phyloP scores from a whole-genome alignment of 2,329 filamentous ascomycete species.

The Lasiodiplodia citricola region DNA sequence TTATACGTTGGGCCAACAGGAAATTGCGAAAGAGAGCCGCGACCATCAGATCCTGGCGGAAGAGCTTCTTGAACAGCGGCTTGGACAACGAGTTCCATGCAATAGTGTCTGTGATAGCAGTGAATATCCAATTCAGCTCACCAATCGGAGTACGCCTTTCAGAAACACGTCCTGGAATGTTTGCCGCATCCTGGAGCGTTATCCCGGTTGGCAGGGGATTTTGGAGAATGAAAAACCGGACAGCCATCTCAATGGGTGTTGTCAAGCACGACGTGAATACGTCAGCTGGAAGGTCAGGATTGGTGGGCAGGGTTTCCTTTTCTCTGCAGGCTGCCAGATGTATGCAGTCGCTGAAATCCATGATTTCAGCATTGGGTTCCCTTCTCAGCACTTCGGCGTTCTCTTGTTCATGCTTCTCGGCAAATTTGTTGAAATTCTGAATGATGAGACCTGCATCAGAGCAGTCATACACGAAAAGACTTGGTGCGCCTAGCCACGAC shows the following conservation, averaged over 20 bases:
- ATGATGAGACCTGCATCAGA: constrained; percentile 96
- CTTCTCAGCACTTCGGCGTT: constrained; percentile 76
- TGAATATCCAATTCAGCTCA: constrained; percentile 99
- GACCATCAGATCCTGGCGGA: constrained; percentile 98
- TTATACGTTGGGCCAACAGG: constrained; percentile 89
- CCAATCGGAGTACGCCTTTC: constrained; percentile 92
- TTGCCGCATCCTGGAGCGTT: constrained; percentile 81
- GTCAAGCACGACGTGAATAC: constrained; percentile 95
- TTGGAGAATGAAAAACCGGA: constrained; percentile 95
- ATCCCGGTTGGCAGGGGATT: constrained; percentile 75
- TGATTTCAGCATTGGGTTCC: constrained; percentile 70
- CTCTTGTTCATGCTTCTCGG: constrained; percentile 92
- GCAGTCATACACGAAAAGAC: constrained; percentile 97
- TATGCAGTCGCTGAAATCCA: constrained; percentile 82
- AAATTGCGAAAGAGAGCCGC: constrained; percentile 97
- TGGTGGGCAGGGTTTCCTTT: constrained; percentile 92
- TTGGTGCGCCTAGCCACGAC: constrained; percentile 93
- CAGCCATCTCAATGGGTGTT: constrained; percentile 95
- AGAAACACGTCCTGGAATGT: constrained; percentile 88
- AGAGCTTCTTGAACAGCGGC: constrained; percentile 93
- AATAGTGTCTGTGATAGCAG: constrained; percentile 97
- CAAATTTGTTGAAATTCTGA: constrained; percentile 90
- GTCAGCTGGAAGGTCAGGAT: constrained; percentile 90
- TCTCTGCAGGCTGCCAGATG: constrained; percentile 90
- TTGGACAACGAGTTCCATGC: constrained; percentile 95